Percentiles rank a stretch among this genome's conserved stretches.
Evolutionary conservation across 306 rosid species (phyloP).

Genomic region (Cucurbita pepo): DNA sequence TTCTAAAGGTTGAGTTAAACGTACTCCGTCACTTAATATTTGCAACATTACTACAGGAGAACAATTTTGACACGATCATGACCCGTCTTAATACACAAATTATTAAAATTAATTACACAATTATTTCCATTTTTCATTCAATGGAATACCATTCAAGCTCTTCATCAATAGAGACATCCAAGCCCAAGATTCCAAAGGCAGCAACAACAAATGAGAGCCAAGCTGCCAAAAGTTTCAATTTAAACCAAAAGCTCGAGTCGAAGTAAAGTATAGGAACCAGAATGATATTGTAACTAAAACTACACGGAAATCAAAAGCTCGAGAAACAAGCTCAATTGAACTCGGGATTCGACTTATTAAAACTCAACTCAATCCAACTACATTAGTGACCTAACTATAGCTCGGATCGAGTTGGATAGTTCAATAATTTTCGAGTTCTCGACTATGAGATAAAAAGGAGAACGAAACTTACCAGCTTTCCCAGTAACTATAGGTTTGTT

Average conservation of each 20-base stretch:
- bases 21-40: too few relatives aligned
- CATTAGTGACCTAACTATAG: not conserved
- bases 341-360: too few relatives aligned
- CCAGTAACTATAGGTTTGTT: not conserved
- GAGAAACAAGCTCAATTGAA: not conserved
- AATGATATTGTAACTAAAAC: not conserved
- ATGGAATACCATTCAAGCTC: not conserved
- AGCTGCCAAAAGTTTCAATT: not conserved
- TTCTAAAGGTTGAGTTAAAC: too few relatives aligned
- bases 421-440: not conserved
- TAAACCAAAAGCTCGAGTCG: not conserved
- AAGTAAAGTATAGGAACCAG: too few relatives aligned
- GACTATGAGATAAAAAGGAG: not conserved
- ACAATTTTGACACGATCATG: too few relatives aligned
- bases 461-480: not conserved
- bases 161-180: not conserved
- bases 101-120: not conserved
- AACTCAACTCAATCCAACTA: not conserved
- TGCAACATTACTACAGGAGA: too few relatives aligned
- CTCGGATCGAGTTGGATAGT: not conserved
- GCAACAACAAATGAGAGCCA: conserved; percentile 2
- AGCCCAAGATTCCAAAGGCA: conserved; percentile 3
- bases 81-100: too few relatives aligned
- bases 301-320: too few relatives aligned
- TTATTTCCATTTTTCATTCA: not conserved